A percentile compares a stretch with the other conserved stretches of the same genome.
Evolutionary conservation across 2,329 filamentous ascomycete genomes (phyloP).

Genomic region (Aspergillus udagawae): DNA sequence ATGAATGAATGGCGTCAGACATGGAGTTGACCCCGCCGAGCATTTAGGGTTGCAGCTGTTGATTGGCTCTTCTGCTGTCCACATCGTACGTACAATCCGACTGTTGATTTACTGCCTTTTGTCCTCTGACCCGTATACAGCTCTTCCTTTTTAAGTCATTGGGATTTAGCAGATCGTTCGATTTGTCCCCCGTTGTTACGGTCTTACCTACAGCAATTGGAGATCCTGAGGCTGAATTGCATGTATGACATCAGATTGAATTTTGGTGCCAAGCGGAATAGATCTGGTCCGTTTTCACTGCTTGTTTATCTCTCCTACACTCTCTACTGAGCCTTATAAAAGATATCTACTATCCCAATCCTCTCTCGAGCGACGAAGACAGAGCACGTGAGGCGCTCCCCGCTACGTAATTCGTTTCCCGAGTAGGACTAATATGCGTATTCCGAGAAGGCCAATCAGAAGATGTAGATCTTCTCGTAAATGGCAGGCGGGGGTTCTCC

Average conservation of each 20-base stretch:
- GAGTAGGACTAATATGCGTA: not conserved
- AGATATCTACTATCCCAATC: not conserved
- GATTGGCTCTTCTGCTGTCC: constrained; percentile 11
- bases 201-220: not conserved
- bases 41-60: constrained; percentile 1
- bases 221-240: not conserved
- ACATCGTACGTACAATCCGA: not conserved
- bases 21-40: constrained; percentile 14
- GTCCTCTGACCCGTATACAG: not conserved
- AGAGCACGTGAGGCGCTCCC: not conserved
- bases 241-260: not conserved
- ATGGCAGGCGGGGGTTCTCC: constrained; percentile 2
- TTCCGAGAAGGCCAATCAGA: constrained; percentile 19
- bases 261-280: not conserved
- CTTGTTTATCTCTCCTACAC: not conserved
- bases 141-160: not conserved
- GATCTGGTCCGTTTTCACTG: not conserved
- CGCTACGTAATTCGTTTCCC: not conserved
- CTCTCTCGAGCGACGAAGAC: not conserved
- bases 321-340: not conserved
- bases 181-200: not conserved
- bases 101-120: not conserved
- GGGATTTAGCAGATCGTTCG: not conserved
- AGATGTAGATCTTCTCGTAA: not conserved
- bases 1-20: constrained; percentile 21